A percentile compares a stretch with the other conserved stretches of the same genome.
Evolutionary conservation across 805 yeast species (phyloP).

Genomic region (Sugiyamaella americana): DNA sequence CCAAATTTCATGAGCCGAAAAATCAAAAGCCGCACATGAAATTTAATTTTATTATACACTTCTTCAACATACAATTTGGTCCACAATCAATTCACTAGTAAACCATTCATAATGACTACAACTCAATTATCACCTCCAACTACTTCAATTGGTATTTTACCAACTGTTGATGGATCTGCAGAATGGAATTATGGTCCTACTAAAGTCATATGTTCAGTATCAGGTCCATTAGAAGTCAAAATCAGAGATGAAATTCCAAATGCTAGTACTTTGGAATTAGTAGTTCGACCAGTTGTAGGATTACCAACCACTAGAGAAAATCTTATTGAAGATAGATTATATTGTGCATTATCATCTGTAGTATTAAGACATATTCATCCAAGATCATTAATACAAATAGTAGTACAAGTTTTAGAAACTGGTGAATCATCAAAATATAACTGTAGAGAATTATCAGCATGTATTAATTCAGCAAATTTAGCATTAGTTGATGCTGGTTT

Average conservation of each 20-base stretch:
- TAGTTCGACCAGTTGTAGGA: conserved; percentile 73
- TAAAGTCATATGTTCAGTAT: conserved; percentile 64
- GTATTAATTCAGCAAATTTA: conserved; percentile 64
- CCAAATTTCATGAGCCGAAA: no score
- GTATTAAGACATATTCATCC: conserved; percentile 66
- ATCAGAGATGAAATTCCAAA: conserved; percentile 80
- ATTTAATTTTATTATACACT: not conserved
- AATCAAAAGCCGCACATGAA: not conserved
- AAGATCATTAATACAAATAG: conserved; percentile 66
- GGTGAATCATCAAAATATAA: conserved; percentile 38
- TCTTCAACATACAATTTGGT: not conserved
- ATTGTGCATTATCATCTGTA: conserved; percentile 53
- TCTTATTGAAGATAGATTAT: conserved; percentile 62
- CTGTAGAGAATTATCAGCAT: conserved; percentile 54
- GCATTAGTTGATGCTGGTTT: conserved; percentile 80
- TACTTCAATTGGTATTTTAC: conserved; percentile 32
- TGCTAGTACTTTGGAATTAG: conserved; percentile 67
- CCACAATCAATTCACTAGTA: not conserved
- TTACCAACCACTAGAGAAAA: conserved; percentile 68
- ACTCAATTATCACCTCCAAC: no score
- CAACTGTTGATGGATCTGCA: conserved; percentile 78
- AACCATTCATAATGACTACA: no score
- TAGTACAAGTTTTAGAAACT: conserved; percentile 55
- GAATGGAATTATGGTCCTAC: conserved; percentile 46
- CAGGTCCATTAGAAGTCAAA: conserved; percentile 88